Base-by-base conservation (phyloP, 768 basidiomycete genomes). In the Galerina sulciceps region DNA sequence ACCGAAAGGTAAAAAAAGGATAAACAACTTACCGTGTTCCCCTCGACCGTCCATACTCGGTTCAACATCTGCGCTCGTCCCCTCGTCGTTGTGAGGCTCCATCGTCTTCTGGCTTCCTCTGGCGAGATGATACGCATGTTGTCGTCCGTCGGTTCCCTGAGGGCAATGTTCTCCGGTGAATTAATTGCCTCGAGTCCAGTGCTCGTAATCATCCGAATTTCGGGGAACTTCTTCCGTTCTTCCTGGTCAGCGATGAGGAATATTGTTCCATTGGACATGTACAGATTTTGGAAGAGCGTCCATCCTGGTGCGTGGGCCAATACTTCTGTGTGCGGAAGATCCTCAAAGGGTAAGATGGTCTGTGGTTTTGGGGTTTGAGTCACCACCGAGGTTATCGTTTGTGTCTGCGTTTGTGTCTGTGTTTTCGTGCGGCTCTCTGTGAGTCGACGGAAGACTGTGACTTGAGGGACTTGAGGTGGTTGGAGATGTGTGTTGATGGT, bases 231-330 rank as follows among this genome's bases (percentile, higher is more conserved):
- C 34, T 41, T 58, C 10, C 60, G 62, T 37, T 51, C 54, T 35
- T 58, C 20, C 26, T 71, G 59, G 55, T 69, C 64, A n/a, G 68
- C 65, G 55, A 94, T 78, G 67, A 94, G 81, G 72, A 82, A 86
- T 45, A 94, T 80, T 0, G 92, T 93, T 8, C 90, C 91, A 61
- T 93, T 90, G 46, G 87, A 84, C 85, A 94, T 84, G 81, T 96
- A 96, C 4, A 96, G 69, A 69, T 94, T 87, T 23, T 82, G 81
- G 71, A 92, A 93, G 34, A 94, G 73, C 0, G 94, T 94, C 92
- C 93, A 95, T 40, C 93, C 93, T 26, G 87, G 87, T 4, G 86
- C 87, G 55, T 91, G 90, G 20, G 84, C 78, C 11, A 86, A 71
- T 26, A 91, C 67, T 13, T 79, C 75, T 0, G 89, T 90, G 45